Evolutionary conservation across 164 flowering plant genomes (phyloP).

Genomic region (Macadamia tetraphylla): DNA sequence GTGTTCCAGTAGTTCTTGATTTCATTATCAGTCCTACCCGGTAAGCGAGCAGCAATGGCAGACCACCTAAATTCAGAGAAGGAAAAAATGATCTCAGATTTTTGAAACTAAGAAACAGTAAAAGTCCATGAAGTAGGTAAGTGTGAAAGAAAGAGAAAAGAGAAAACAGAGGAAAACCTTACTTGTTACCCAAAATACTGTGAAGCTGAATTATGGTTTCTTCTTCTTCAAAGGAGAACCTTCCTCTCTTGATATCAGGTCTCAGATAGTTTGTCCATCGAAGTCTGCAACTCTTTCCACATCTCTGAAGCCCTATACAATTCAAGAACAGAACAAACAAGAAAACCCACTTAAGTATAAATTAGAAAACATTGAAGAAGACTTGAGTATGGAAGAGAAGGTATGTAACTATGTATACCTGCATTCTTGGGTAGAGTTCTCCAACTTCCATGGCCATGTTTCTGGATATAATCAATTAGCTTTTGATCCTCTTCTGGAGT

Average conservation of each 20-base stretch:
- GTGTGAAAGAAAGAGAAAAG: neutral
- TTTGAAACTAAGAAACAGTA: neutral
- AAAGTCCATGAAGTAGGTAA: too few relatives aligned
- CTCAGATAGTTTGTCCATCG: constrained; percentile 78
- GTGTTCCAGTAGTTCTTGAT: constrained; percentile 98
- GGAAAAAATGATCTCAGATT: neutral
- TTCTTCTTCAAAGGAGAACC: constrained; percentile 77
- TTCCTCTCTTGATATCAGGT: constrained; percentile 78
- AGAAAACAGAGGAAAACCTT: constrained; percentile 12
- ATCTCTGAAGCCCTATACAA: constrained; percentile 57
- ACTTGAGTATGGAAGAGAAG: too few relatives aligned
- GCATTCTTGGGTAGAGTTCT: constrained; percentile 88
- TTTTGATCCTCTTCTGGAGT: constrained; percentile 88
- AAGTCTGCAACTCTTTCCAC: constrained; percentile 84
- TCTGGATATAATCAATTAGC: constrained; percentile 68
- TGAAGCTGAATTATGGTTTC: constrained; percentile 78
- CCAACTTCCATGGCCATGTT: constrained; percentile 89
- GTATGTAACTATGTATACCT: constrained; percentile 26
- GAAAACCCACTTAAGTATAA: neutral
- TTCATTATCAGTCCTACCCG: constrained; percentile 91
- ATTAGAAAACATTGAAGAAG: too few relatives aligned
- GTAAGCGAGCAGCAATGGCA: constrained; percentile 83
- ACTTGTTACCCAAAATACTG: constrained; percentile 65
- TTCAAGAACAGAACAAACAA: neutral
- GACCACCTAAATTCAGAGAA: constrained; percentile 55